phyloP scores from a whole-genome alignment of 2,329 filamentous ascomycete genomes.

The Grosmannia serpens region DNA sequence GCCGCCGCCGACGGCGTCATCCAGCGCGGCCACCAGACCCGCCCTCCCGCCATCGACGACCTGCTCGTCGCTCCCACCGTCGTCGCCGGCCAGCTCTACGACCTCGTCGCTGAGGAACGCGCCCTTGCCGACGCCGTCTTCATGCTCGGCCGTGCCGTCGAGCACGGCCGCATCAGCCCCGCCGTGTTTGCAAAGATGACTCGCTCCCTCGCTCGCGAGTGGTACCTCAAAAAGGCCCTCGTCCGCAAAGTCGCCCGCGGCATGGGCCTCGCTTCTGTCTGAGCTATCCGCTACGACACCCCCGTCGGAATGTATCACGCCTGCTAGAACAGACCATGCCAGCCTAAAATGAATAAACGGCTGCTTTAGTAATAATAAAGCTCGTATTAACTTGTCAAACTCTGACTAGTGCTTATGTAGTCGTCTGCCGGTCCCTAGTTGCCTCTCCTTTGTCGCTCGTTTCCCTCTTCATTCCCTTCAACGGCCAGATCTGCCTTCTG shows the following conservation, averaged over 20 bases:
- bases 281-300: neutral
- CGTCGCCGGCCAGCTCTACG: constrained; percentile 86
- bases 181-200: constrained; percentile 72
- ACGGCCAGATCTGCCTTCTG: too few relatives aligned
- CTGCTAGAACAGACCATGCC: neutral
- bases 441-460: too few relatives aligned
- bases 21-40: constrained; percentile 54
- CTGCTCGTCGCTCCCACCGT: constrained; percentile 88
- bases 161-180: constrained; percentile 57
- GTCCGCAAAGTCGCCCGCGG: constrained; percentile 66
- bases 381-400: too few relatives aligned
- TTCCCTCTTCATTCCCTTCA: too few relatives aligned
- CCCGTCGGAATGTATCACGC: neutral
- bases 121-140: constrained; percentile 81
- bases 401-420: too few relatives aligned
- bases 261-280: constrained; percentile 46
- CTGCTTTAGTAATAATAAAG: neutral
- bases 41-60: constrained; percentile 72
- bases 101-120: constrained; percentile 76
- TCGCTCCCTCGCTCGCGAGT: constrained; percentile 62
- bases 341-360: neutral
- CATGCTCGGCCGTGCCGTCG: constrained; percentile 62
- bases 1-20: constrained; percentile 70
- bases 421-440: too few relatives aligned
- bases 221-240: constrained; percentile 74